These are phyloP conservation scores for Botrytis paeoniae DNA, from an alignment of 2,329 filamentous ascomycete genomes.

Conservation along the genomic window DNA sequence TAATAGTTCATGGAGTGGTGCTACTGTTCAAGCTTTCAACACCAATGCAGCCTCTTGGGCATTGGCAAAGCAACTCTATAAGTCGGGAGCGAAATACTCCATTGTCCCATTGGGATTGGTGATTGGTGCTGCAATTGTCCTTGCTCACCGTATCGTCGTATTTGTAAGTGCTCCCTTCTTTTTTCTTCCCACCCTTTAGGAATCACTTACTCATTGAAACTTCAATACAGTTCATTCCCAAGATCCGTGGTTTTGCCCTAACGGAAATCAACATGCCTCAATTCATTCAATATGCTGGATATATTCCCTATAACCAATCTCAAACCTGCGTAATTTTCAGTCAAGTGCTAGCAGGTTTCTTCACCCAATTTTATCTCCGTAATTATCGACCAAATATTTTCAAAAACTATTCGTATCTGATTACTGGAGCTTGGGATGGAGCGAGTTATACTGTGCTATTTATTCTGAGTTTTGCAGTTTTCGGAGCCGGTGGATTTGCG, in stretches of 20 bases:
- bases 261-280: conserved; percentile 51
- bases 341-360: conserved; percentile 45
- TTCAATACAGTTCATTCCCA: conserved; percentile 45
- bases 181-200: neutral
- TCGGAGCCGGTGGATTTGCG: conserved; percentile 43
- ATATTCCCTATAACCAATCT: conserved; percentile 52
- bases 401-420: conserved; percentile 44
- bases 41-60: conserved; percentile 46
- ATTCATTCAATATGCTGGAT: conserved; percentile 53
- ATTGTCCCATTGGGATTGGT: conserved; percentile 51
- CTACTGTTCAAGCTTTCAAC: conserved; percentile 48
- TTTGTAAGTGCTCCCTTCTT: conserved; percentile 37
- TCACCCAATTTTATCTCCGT: conserved; percentile 43
- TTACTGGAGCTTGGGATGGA: conserved; percentile 43
- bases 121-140: conserved; percentile 47
- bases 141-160: conserved; percentile 45
- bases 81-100: conserved; percentile 42
- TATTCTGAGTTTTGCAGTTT: conserved; percentile 44
- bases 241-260: conserved; percentile 43
- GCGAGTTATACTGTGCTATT: conserved; percentile 43
- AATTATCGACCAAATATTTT: conserved; percentile 40
- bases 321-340: conserved; percentile 55
- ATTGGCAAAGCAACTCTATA: conserved; percentile 53
- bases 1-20: conserved; percentile 48
- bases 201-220: conserved; percentile 16